These are phyloP conservation scores for Lactifluus volemus DNA, from an alignment of 768 basidiomycete genomes.

Conservation along the genomic window DNA sequence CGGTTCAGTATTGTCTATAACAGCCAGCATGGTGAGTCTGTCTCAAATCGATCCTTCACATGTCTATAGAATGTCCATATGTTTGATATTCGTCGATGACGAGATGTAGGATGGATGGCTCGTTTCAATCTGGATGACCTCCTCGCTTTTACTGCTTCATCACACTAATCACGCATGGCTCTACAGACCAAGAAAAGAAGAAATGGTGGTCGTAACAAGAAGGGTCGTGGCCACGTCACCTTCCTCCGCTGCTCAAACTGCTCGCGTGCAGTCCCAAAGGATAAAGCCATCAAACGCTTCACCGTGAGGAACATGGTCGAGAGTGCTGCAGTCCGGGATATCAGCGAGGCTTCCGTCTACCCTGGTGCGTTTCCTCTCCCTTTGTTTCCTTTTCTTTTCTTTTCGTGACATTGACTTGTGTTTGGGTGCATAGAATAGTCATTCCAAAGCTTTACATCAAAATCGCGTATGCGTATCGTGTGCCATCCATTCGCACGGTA, in stretches of 20 bases:
- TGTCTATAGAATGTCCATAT: background rate
- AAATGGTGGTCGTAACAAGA: conserved; percentile 99
- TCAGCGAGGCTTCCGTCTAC: conserved; percentile 94
- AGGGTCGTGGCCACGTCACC: conserved; percentile 92
- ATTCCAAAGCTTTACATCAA: conserved; percentile 98
- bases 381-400: background rate
- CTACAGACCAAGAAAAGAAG: conserved; percentile 96
- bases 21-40: conserved; percentile 30
- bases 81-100: background rate
- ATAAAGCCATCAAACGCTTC: conserved; percentile 99
- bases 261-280: conserved; percentile 95
- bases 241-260: conserved; percentile 99
- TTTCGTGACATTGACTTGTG: background rate
- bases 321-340: conserved; percentile 95
- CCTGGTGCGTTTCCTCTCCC: conserved; percentile 45
- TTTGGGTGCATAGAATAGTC: conserved; percentile 60
- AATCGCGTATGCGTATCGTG: conserved; percentile 98
- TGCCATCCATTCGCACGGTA: conserved; percentile 98
- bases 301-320: conserved; percentile 99
- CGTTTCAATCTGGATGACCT: conserved; percentile 22
- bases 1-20: conserved; percentile 28
- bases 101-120: conserved; percentile 27
- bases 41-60: background rate
- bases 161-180: conserved; percentile 19
- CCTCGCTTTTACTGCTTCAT: background rate